Conservation (phyloP, 345 rosid genomes). For the Citrus cavaleriei region DNA sequence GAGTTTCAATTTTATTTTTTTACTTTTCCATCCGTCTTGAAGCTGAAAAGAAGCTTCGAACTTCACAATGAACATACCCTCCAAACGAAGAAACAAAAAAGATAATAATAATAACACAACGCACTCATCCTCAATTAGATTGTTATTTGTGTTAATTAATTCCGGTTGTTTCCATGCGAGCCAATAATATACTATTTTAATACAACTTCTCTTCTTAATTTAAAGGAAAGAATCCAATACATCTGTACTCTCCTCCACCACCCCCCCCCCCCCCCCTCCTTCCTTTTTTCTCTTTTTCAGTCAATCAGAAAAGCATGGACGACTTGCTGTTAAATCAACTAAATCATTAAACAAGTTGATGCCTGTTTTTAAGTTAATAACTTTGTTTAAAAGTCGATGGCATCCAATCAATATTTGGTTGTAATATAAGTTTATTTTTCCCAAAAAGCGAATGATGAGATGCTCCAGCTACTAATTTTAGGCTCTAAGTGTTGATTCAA, state of each 20-base stretch:
- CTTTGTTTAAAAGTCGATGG: neutral
- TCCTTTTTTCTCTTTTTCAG: neutral
- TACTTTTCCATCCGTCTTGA: neutral
- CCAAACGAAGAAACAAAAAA: neutral
- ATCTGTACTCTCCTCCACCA: neutral
- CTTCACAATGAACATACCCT: neutral
- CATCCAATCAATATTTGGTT: neutral
- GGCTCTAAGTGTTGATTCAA: no score
- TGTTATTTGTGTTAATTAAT: neutral
- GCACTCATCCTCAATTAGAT: neutral
- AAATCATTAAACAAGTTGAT: neutral
- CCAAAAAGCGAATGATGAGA: neutral
- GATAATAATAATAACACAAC: neutral
- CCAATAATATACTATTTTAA: neutral
- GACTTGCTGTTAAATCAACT: neutral
- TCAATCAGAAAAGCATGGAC: neutral
- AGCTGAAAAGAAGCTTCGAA: neutral
- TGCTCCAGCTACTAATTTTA: neutral
- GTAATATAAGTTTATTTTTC: neutral
- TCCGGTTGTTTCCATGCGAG: neutral
- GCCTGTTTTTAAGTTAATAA: neutral
- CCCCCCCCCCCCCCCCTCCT: no score
- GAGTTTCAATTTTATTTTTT: neutral
- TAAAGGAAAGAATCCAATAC: slow-evolving; percentile 1
- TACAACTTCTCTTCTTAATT: neutral